Evolutionary conservation across 1,284 basidiomycete species (phyloP), one percentile per base, ranked within the genome.

Genomic region (Sutorius eximius): DNA sequence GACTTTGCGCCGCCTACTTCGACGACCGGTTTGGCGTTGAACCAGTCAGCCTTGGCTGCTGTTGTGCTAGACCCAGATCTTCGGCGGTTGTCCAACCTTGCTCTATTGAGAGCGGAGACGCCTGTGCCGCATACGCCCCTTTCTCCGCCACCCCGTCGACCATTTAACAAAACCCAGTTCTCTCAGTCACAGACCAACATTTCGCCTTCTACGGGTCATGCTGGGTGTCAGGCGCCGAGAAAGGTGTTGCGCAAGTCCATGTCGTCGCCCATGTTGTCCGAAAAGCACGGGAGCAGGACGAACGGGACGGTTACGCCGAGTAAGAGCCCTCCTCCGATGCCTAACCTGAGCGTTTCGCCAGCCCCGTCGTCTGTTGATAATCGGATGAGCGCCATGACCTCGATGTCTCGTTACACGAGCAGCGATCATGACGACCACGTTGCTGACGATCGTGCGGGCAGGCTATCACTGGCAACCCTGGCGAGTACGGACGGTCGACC

Each of bases 111-210:
- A 22, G 81, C 79, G 10, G 80, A 82, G 52, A 84, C 84, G 2
- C 84, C 83, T 22, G 76, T 74, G 16, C 79, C 77, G 15, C 71
- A 83, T 55, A 81, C 75, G 4, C 83, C 86, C 18, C 74, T 89
- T 30, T 74, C 81, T 0, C 86, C 87, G 18, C 80, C 87, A 7
- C 85, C 85, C 7, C 78, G 85, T 42, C 78, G 75, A 61, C 72
- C 74, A 47, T 63, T 80, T 47, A 63, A 75, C 46, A 81, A 79
- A 49, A 70, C 78, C 9, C 60, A 77, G 18, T 78, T 78, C 60
- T 84, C 85, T 3, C 69, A 75, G 34, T 86, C 83, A 0, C 82
- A 86, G 59, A 80, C 78, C 7, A 77, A 83, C 53, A 65, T 83
- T n/a, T 59, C 72, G 2, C 46, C 36, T 5, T 33, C 44, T 37